Evolutionary conservation across 2,329 filamentous ascomycete genomes (phyloP).

Genomic region (Phialemoniopsis sp.): DNA sequence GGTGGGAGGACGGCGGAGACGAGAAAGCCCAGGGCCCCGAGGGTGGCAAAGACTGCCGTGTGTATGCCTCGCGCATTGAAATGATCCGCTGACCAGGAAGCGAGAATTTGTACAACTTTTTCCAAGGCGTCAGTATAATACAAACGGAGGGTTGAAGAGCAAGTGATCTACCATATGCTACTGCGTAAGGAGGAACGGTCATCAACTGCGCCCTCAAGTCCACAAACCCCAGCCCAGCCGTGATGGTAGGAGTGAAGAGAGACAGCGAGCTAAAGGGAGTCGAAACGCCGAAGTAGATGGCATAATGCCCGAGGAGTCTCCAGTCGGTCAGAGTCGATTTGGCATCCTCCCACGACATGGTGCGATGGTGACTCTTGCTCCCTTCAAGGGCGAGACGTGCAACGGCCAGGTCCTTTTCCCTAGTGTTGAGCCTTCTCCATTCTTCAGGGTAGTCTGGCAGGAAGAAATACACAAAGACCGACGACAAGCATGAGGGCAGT

Average conservation of each 20-base stretch:
- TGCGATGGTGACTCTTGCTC: slow-evolving; percentile 54
- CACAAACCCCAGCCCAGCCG: slow-evolving; percentile 44
- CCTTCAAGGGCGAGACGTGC: slow-evolving; percentile 40
- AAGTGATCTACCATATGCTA: slow-evolving; percentile 42
- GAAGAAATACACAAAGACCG: slow-evolving; percentile 52
- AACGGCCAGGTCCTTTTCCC: slow-evolving; percentile 53
- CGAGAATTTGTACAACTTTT: slow-evolving; percentile 29
- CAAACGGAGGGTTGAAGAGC: not conserved
- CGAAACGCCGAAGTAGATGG: slow-evolving; percentile 46
- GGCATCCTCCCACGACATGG: slow-evolving; percentile 63
- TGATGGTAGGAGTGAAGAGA: slow-evolving; percentile 59
- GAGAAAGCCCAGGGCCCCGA: slow-evolving; percentile 52
- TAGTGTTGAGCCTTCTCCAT: slow-evolving; percentile 54
- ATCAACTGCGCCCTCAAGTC: slow-evolving; percentile 59
- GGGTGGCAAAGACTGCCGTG: slow-evolving; percentile 40
- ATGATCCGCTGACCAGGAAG: slow-evolving; percentile 43
- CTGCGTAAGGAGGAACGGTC: slow-evolving; percentile 62
- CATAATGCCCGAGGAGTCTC: slow-evolving; percentile 64
- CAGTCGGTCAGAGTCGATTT: slow-evolving; percentile 64
- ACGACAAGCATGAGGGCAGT: slow-evolving; percentile 45
- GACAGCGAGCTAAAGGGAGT: slow-evolving; percentile 56
- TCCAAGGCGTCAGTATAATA: too few species aligned
- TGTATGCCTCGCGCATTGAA: slow-evolving; percentile 44
- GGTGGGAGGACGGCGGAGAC: slow-evolving; percentile 48
- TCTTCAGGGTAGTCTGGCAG: slow-evolving; percentile 66